phyloP scores from a whole-genome alignment of 1,284 basidiomycete genomes.

The Leccinum subatratum region DNA sequence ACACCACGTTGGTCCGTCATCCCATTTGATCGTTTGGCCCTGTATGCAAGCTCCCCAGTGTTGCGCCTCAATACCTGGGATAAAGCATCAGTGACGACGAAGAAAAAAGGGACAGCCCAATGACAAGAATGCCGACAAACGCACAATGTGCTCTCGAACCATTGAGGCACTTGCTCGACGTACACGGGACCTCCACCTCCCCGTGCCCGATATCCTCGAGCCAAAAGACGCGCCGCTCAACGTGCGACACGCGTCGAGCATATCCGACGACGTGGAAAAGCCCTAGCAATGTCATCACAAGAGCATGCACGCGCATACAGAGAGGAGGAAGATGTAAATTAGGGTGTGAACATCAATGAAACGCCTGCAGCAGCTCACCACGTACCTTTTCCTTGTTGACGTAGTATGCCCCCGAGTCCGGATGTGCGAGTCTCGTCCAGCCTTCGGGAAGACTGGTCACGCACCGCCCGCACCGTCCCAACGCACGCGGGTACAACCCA shows the following conservation, averaged over 20 bases:
- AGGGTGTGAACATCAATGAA: too few relatives aligned
- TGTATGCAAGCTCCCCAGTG: conserved; percentile 24
- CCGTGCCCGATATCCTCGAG: conserved; percentile 24
- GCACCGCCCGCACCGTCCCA: not conserved
- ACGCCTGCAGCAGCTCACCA: too few relatives aligned
- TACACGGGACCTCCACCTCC: conserved; percentile 21
- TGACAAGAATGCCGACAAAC: conserved; percentile 15
- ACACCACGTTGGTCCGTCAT: not conserved
- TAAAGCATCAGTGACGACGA: conserved; percentile 1
- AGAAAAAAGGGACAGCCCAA: not conserved
- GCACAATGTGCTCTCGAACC: conserved; percentile 23
- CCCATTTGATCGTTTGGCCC: not conserved
- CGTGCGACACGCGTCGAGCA: conserved; percentile 27
- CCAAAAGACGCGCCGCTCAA: conserved; percentile 30
- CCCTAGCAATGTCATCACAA: conserved; percentile 7
- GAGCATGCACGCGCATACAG: not conserved
- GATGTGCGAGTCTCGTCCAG: conserved; percentile 28
- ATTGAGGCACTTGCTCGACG: conserved; percentile 20
- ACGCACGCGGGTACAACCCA: not conserved
- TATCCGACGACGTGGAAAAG: conserved; percentile 22
- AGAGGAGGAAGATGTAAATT: not conserved
- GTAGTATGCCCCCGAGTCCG: conserved; percentile 29
- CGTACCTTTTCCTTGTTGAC: conserved; percentile 24
- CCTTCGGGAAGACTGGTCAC: conserved; percentile 16
- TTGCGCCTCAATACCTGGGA: conserved; percentile 27